phyloP scores from a whole-genome alignment of 2,329 filamentous ascomycete genomes.

The Trichophyton equinum region DNA sequence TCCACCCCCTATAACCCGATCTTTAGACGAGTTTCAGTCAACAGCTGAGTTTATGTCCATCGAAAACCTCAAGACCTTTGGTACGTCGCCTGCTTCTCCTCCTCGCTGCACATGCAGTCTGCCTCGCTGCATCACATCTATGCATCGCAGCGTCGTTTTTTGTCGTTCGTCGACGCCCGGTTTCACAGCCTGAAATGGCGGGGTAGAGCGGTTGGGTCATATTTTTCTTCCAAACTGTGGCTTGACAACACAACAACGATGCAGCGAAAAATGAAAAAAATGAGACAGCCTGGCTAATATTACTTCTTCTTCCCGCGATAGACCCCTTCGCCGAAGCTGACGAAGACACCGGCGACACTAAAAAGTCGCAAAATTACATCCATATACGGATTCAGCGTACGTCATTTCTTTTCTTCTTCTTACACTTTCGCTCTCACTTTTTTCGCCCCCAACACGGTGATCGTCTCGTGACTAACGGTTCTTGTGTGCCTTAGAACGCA shows the following conservation, averaged over 20 bases:
- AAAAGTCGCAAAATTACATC: slow-evolving; percentile 95
- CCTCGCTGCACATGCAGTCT: background rate
- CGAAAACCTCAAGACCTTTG: slow-evolving; percentile 96
- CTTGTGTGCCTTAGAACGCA: slow-evolving; percentile 60
- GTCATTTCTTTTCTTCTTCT: slow-evolving; percentile 27
- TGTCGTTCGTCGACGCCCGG: background rate
- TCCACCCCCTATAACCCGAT: slow-evolving; percentile 24
- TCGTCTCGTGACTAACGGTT: slow-evolving; percentile 3
- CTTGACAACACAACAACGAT: slow-evolving; percentile 5
- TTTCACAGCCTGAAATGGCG: slow-evolving; percentile 18
- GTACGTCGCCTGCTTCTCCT: slow-evolving; percentile 41
- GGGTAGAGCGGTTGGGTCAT: slow-evolving; percentile 22
- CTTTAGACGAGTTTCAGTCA: slow-evolving; percentile 41
- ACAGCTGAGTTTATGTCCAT: slow-evolving; percentile 91
- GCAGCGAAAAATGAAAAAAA: background rate
- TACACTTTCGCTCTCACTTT: too few species aligned
- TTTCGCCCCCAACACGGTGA: background rate
- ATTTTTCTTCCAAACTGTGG: slow-evolving; percentile 14
- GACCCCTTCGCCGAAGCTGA: slow-evolving; percentile 99
- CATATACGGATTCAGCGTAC: slow-evolving; percentile 99
- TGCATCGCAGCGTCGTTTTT: background rate
- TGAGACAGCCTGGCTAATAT: slow-evolving; percentile 3
- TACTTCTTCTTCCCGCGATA: slow-evolving; percentile 28
- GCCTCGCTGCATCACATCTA: background rate
- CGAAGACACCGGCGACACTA: slow-evolving; percentile 89